Evolutionary conservation across 352 stramenopile genomes (phyloP).

Genomic region (Lagenidium giganteum): DNA sequence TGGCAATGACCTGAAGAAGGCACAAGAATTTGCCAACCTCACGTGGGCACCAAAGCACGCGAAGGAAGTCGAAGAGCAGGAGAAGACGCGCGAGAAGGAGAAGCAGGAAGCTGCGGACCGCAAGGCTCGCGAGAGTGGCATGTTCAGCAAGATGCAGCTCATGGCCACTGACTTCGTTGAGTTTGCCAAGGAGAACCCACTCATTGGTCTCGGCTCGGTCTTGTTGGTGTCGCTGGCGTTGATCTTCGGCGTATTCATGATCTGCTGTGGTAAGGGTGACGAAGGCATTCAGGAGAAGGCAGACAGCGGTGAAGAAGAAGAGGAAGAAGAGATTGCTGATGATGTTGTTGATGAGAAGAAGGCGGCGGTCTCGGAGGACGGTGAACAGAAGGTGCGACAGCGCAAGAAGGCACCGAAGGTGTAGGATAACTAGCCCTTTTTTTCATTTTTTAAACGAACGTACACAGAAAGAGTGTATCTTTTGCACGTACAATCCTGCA

Average conservation of each 20-base stretch:
- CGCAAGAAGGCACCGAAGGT: constrained; percentile 76
- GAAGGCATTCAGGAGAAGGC: constrained; percentile 13
- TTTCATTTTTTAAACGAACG: not conserved
- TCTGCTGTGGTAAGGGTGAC: constrained; percentile 43
- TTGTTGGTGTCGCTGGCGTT: constrained; percentile 32
- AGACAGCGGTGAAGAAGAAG: constrained; percentile 29
- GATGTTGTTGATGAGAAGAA: constrained; percentile 5
- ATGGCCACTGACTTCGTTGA: constrained; percentile 33
- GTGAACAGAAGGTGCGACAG: constrained; percentile 54
- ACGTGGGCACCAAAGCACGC: constrained; percentile 78
- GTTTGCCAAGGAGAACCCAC: constrained; percentile 55
- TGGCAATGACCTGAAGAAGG: constrained; percentile 76
- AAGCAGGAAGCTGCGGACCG: constrained; percentile 24
- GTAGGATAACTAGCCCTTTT: constrained; percentile 34
- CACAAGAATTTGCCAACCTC: constrained; percentile 66
- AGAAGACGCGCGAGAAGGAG: constrained; percentile 44
- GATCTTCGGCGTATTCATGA: constrained; percentile 43
- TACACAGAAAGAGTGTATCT: too few species aligned
- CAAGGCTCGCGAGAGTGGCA: constrained; percentile 39
- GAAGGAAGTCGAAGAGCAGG: constrained; percentile 45
- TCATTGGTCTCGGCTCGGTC: constrained; percentile 39
- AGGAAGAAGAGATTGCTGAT: constrained; percentile 19
- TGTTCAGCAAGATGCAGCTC: constrained; percentile 37
- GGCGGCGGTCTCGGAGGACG: constrained; percentile 16
- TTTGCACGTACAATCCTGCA: not conserved